Evolutionary conservation across 805 yeast species (phyloP).

Genomic region (Huiozyma sinensis): DNA sequence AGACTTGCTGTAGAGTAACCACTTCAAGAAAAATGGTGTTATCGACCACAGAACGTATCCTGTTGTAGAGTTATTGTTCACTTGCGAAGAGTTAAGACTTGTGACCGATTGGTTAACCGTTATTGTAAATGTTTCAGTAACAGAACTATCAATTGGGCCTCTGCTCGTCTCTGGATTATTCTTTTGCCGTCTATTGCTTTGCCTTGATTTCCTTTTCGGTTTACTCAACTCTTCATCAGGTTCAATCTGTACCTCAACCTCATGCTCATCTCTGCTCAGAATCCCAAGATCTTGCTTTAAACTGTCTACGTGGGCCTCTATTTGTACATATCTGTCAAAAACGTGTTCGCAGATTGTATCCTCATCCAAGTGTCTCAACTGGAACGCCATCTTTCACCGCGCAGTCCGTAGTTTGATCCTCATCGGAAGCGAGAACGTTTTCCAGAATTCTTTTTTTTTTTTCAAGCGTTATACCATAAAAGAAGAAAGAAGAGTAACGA

Average conservation of each 20-base stretch:
- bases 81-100: conserved; percentile 18
- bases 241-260: conserved; percentile 17
- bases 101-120: conserved; percentile 22
- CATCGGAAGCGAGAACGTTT: not conserved
- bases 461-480: too few species aligned
- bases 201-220: not conserved
- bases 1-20: conserved; percentile 22
- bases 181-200: not conserved
- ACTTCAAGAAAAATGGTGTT: conserved; percentile 24
- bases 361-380: conserved; percentile 10
- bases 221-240: conserved; percentile 7
- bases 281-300: conserved; percentile 28
- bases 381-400: conserved; percentile 4
- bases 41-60: conserved; percentile 30
- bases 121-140: conserved; percentile 13
- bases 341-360: conserved; percentile 24
- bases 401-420: too few species aligned
- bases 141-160: not conserved
- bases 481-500: too few species aligned
- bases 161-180: not conserved
- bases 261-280: conserved; percentile 6
- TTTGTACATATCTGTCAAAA: conserved; percentile 21
- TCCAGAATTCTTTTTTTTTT: not conserved
- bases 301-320: conserved; percentile 11
- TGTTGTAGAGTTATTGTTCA: conserved; percentile 28